Evolutionary conservation across 805 yeast genomes (phyloP).

Genomic region (Candida maesae): DNA sequence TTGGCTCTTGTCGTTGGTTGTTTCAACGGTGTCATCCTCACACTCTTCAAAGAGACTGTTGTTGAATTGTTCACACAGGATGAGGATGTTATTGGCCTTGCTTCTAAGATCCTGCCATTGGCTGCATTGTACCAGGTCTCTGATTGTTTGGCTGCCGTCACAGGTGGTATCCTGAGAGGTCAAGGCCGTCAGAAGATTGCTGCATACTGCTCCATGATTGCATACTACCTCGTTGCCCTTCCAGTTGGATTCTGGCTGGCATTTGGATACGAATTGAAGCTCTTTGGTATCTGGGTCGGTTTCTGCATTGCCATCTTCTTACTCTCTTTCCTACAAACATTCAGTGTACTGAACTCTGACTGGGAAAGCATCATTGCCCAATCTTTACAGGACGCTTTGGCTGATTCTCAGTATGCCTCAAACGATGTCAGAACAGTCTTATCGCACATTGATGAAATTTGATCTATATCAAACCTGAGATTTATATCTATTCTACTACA

Average conservation of each 20-base stretch:
- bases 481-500: no score
- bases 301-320: conserved; percentile 48
- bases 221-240: conserved; percentile 57
- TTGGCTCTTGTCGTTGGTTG: conserved; percentile 38
- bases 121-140: conserved; percentile 67
- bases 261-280: conserved; percentile 42
- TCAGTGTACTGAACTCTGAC: conserved; percentile 33
- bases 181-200: conserved; percentile 71
- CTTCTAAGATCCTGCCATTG: conserved; percentile 52
- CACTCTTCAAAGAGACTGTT: conserved; percentile 38
- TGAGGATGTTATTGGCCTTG: conserved; percentile 47
- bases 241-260: conserved; percentile 54
- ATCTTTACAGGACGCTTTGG: conserved; percentile 37
- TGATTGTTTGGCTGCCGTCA: conserved; percentile 66
- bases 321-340: conserved; percentile 44
- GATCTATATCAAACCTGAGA: not conserved
- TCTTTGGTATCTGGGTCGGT: conserved; percentile 63
- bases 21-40: conserved; percentile 44
- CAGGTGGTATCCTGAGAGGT: conserved; percentile 75
- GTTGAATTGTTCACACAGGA: conserved; percentile 60
- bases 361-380: conserved; percentile 45
- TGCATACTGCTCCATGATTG: conserved; percentile 50
- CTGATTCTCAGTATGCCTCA: conserved; percentile 15
- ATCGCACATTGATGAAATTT: conserved; percentile 18
- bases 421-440: conserved; percentile 23